Evolutionary conservation across 805 yeast genomes (phyloP).

Genomic region (Sugiyamaella floridensis): DNA sequence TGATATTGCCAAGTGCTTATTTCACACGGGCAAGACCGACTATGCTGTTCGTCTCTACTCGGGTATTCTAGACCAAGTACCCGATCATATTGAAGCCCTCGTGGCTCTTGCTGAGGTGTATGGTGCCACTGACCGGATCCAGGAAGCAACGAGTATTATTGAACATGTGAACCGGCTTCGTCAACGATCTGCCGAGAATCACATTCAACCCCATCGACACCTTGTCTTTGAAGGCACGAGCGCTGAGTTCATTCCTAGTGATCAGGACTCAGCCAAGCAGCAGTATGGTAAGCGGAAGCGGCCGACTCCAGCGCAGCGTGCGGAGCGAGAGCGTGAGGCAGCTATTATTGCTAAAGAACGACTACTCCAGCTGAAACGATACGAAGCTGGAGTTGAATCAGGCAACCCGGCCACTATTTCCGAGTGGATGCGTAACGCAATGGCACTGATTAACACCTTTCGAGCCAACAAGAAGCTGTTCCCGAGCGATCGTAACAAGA

Average conservation of each 20-base stretch:
- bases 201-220: neutral
- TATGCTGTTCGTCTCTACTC: constrained; percentile 28
- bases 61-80: constrained; percentile 34
- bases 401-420: constrained; percentile 56
- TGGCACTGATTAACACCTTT: constrained; percentile 78
- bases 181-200: constrained; percentile 1
- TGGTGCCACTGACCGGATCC: constrained; percentile 35
- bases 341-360: constrained; percentile 51
- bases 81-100: constrained; percentile 63
- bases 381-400: constrained; percentile 41
- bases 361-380: constrained; percentile 47
- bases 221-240: neutral
- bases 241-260: constrained; percentile 5
- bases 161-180: constrained; percentile 23
- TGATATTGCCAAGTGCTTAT: constrained; percentile 68
- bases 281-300: constrained; percentile 1
- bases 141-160: constrained; percentile 28
- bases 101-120: constrained; percentile 77
- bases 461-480: constrained; percentile 71
- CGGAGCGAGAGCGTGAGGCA: constrained; percentile 51
- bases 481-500: constrained; percentile 64
- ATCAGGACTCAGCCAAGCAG: neutral
- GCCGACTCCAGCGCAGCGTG: constrained; percentile 38
- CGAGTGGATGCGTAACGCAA: constrained; percentile 79
- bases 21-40: constrained; percentile 54